Percentiles rank a stretch among this genome's conserved stretches.
Conservation (phyloP, 768 basidiomycete genomes). For the Dentipellis sp. region DNA sequence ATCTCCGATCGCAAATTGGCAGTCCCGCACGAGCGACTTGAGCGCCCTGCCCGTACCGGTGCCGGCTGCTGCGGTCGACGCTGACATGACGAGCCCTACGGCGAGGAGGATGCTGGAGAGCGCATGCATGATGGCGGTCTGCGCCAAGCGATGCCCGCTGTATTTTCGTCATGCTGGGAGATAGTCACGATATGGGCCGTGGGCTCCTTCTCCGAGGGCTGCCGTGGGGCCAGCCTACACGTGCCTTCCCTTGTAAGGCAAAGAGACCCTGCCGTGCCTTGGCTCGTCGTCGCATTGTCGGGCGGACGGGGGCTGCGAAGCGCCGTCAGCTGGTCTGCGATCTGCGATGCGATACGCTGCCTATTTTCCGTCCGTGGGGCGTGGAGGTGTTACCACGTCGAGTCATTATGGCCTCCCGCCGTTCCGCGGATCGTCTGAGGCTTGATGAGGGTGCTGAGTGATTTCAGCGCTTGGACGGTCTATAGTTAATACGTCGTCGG, state of each 20-base stretch:
- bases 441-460: too few relatives aligned
- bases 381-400: background rate
- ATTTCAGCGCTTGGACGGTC: too few relatives aligned
- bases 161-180: background rate
- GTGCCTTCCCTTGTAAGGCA: background rate
- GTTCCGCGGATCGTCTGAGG: too few relatives aligned
- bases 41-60: background rate
- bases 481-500: too few relatives aligned
- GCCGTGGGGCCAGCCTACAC: background rate
- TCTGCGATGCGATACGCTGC: background rate
- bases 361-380: background rate
- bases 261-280: background rate
- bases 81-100: background rate
- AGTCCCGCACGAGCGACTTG: constrained; percentile 14
- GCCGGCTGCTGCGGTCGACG: background rate
- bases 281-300: background rate
- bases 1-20: constrained; percentile 13
- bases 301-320: background rate
- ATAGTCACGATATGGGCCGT: background rate
- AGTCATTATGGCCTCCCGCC: too few relatives aligned
- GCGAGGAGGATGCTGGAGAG: background rate
- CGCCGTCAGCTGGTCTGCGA: background rate
- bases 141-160: background rate
- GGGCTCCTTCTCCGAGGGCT: background rate
- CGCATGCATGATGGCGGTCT: background rate